phyloP scores from a whole-genome alignment of 306 rosid genomes.

The Echinosophora koreensis region DNA sequence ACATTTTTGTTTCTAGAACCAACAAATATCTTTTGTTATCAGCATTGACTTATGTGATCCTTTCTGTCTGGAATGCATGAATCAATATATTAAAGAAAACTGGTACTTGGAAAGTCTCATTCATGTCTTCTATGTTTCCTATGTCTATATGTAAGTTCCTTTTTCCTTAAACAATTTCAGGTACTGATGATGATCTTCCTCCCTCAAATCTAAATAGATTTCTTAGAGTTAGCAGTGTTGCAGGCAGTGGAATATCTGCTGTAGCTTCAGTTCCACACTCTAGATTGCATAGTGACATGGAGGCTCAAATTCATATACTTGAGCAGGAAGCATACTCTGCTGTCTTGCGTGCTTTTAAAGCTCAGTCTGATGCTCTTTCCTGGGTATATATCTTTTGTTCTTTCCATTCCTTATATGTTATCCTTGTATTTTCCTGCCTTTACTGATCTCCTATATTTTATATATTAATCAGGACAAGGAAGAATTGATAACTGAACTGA shows the following conservation, averaged over 20 bases:
- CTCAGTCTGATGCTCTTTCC: slow-evolving; percentile 92
- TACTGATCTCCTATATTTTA: slow-evolving; percentile 27
- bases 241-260: slow-evolving; percentile 63
- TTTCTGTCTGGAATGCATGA: slow-evolving; percentile 14
- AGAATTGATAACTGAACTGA: slow-evolving; percentile 94
- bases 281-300: slow-evolving; percentile 56
- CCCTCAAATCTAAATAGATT: slow-evolving; percentile 70
- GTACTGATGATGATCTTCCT: slow-evolving; percentile 69
- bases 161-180: slow-evolving; percentile 52
- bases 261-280: slow-evolving; percentile 50
- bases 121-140: slow-evolving; percentile 5
- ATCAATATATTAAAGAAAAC: background rate
- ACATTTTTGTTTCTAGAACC: slow-evolving; percentile 13
- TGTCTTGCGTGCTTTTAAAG: slow-evolving; percentile 95
- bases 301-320: slow-evolving; percentile 89
- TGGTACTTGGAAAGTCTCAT: slow-evolving; percentile 19
- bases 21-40: background rate
- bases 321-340: slow-evolving; percentile 97
- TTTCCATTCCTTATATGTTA: slow-evolving; percentile 10
- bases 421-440: slow-evolving; percentile 11
- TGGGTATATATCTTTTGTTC: slow-evolving; percentile 69
- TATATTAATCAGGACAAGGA: slow-evolving; percentile 84
- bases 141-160: background rate
- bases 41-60: background rate
- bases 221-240: slow-evolving; percentile 56